phyloP scores from a whole-genome alignment of 352 stramenopile species.

The Phytophthora syringae region DNA sequence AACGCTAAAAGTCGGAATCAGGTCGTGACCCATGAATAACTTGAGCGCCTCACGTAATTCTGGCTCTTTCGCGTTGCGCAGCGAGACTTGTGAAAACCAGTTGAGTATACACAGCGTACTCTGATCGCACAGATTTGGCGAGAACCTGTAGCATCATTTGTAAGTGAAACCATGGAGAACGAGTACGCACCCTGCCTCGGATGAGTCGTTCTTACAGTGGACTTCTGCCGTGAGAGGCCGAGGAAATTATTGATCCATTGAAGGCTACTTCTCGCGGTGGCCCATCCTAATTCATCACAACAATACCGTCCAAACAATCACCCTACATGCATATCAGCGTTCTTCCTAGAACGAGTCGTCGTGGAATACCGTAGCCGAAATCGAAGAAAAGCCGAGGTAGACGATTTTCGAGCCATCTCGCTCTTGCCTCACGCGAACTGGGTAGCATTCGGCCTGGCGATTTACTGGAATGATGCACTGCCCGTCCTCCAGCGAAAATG shows the following conservation, averaged over 20 bases:
- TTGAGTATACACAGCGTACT: not conserved
- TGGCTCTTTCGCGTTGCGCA: too few relatives aligned
- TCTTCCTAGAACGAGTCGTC: constrained; percentile 80
- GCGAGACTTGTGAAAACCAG: too few relatives aligned
- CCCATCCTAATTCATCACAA: constrained; percentile 6
- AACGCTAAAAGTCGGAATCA: not conserved
- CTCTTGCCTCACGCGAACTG: constrained; percentile 54
- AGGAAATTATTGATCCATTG: constrained; percentile 1
- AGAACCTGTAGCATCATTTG: not conserved
- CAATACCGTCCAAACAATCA: constrained; percentile 11
- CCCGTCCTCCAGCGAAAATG: constrained; percentile 80
- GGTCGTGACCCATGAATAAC: not conserved
- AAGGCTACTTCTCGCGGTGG: constrained; percentile 1
- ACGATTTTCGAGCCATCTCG: constrained; percentile 55
- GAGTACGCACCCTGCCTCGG: not conserved
- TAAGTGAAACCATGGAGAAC: not conserved
- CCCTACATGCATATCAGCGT: not conserved
- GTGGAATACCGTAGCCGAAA: constrained; percentile 68
- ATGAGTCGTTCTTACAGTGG: not conserved
- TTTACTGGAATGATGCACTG: constrained; percentile 65
- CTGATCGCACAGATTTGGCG: not conserved
- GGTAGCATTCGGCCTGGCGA: constrained; percentile 65
- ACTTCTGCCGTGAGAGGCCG: not conserved
- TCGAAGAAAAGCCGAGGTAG: constrained; percentile 72
- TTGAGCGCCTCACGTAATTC: too few relatives aligned